Evolutionary conservation across 2,329 filamentous ascomycete genomes (phyloP).

Genomic region (Plenodomus lindquistii): DNA sequence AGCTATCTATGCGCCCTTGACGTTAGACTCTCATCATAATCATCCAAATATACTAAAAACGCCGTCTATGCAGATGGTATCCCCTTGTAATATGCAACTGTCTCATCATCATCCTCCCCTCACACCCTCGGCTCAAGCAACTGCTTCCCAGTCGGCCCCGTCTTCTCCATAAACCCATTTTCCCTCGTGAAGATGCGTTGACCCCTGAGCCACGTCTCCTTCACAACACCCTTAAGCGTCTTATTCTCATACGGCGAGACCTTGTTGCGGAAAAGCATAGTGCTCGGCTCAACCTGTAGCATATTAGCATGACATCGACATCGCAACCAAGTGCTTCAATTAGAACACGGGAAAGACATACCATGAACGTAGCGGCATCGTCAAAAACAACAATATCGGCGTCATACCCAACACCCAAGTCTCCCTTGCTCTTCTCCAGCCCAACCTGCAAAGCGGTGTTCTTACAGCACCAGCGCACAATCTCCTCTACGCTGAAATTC

Average conservation of each 20-base stretch:
- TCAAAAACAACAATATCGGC: constrained; percentile 93
- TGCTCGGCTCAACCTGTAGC: constrained; percentile 56
- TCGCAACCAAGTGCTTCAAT: no score
- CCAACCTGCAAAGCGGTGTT: constrained; percentile 91
- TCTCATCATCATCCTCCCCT: no score
- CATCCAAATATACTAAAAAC: no score
- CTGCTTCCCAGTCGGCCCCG: constrained; percentile 53
- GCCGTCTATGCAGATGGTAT: no score
- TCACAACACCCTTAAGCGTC: constrained; percentile 74
- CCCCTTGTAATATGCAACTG: no score
- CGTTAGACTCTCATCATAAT: no score
- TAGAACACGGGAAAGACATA: constrained; percentile 48
- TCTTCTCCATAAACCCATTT: constrained; percentile 65
- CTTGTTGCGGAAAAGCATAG: constrained; percentile 94
- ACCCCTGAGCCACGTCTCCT: constrained; percentile 84
- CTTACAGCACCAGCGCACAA: constrained; percentile 81
- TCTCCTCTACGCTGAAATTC: constrained; percentile 68
- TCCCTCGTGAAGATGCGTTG: constrained; percentile 72
- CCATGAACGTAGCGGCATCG: constrained; percentile 75
- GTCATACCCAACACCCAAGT: constrained; percentile 78
- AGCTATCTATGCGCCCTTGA: no score
- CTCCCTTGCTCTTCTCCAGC: constrained; percentile 78
- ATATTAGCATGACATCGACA: constrained; percentile 2
- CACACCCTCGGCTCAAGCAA: constrained; percentile 56
- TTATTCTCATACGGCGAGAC: constrained; percentile 89